Conservation (phyloP, 495 filamentous ascomycete species). For the Xylaria palmicola region DNA sequence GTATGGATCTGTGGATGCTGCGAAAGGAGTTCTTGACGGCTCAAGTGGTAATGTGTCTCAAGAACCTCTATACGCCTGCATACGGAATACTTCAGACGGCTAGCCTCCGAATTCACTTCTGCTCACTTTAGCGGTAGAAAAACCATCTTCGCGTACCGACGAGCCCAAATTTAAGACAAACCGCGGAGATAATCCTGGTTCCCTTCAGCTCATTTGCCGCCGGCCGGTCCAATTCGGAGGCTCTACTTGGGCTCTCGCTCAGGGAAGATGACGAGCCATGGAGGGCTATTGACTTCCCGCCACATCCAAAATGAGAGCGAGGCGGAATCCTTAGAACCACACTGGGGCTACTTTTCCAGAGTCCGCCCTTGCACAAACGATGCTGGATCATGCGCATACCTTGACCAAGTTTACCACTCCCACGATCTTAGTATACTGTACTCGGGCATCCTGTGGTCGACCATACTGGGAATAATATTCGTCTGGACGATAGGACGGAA, state of each 20-base stretch:
- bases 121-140: not conserved
- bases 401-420: conserved; percentile 59
- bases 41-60: not conserved
- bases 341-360: conserved; percentile 63
- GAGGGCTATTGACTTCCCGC: conserved; percentile 14
- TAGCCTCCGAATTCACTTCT: not conserved
- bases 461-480: conserved; percentile 51
- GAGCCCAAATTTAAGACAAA: not conserved
- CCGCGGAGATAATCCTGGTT: not conserved
- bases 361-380: conserved; percentile 60
- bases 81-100: not conserved
- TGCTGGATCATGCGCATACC: conserved; percentile 60
- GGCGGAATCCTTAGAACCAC: conserved; percentile 43
- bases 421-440: conserved; percentile 63
- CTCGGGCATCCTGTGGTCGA: conserved; percentile 60
- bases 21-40: not conserved
- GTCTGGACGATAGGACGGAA: conserved; percentile 44
- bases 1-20: not conserved
- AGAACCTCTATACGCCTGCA: not conserved
- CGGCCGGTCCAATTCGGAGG: not conserved
- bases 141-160: not conserved
- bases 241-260: conserved; percentile 12
- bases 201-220: not conserved
- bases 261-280: conserved; percentile 20
- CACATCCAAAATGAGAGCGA: conserved; percentile 42